phyloP scores from a whole-genome alignment of 208 protist species.

The Dictyostelium gargantuum region DNA sequence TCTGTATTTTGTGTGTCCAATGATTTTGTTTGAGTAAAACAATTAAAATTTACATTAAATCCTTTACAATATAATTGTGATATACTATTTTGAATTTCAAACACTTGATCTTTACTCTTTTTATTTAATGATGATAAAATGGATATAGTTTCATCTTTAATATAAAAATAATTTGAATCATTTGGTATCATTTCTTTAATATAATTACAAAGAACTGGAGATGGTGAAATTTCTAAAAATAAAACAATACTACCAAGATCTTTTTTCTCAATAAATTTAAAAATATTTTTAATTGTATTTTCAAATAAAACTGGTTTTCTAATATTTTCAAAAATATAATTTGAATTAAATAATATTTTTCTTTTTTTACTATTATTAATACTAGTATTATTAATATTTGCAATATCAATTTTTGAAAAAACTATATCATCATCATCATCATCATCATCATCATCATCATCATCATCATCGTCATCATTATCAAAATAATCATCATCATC shows the following conservation, averaged over 20 bases:
- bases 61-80: neutral
- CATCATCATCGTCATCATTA: no score
- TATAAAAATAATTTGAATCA: neutral
- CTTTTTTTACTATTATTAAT: no score
- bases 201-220: neutral
- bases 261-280: neutral
- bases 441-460: no score
- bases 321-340: conserved; percentile 16
- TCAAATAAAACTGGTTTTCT: neutral
- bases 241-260: neutral
- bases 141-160: neutral
- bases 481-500: no score
- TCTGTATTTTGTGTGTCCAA: neutral
- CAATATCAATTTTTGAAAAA: no score
- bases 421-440: no score
- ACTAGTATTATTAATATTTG: no score
- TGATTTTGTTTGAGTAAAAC: neutral
- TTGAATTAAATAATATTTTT: no score
- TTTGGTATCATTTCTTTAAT: neutral
- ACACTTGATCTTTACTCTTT: neutral
- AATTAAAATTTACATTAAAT: neutral
- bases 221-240: conserved; percentile 48
- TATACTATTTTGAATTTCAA: neutral
- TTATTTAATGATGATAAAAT: neutral
- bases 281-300: neutral